These are phyloP conservation scores for Phytophthora syringae DNA, from an alignment of 352 stramenopile species.

Conservation along the genomic window DNA sequence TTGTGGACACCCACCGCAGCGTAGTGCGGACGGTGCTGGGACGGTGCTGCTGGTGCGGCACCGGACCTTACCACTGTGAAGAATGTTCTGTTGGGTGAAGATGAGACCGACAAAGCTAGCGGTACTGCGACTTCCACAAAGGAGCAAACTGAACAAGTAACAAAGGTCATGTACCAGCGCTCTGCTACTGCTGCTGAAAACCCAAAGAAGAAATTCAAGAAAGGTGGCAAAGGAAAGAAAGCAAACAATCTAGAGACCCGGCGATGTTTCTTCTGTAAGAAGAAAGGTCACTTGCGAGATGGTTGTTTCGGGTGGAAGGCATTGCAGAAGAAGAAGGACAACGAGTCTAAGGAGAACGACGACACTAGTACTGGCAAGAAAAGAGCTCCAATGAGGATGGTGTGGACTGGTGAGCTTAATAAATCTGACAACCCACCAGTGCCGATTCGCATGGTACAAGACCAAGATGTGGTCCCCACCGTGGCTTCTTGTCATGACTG, in stretches of 20 bases:
- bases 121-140: background rate
- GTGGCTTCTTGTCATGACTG: background rate
- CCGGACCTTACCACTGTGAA: slow-evolving; percentile 1
- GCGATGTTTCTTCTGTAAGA: slow-evolving; percentile 16
- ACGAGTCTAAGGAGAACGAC: background rate
- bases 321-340: slow-evolving; percentile 1
- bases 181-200: background rate
- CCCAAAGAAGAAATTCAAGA: slow-evolving; percentile 17
- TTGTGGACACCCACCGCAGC: slow-evolving; percentile 4
- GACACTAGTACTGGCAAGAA: background rate
- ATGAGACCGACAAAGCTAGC: slow-evolving; percentile 7
- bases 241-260: background rate
- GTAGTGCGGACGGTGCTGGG: slow-evolving; percentile 10
- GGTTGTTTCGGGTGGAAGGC: slow-evolving; percentile 15
- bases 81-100: slow-evolving; percentile 16
- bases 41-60: slow-evolving; percentile 3
- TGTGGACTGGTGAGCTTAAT: slow-evolving; percentile 5
- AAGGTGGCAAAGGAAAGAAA: slow-evolving; percentile 7
- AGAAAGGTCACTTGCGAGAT: background rate
- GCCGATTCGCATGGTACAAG: slow-evolving; percentile 5
- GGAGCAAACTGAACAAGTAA: background rate
- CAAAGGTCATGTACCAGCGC: slow-evolving; percentile 2
- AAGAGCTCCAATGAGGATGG: background rate
- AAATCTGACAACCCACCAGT: slow-evolving; percentile 10
- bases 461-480: background rate